Base-by-base conservation (phyloP, 2,329 filamentous ascomycete genomes). In the Myrmaecium sp. region DNA sequence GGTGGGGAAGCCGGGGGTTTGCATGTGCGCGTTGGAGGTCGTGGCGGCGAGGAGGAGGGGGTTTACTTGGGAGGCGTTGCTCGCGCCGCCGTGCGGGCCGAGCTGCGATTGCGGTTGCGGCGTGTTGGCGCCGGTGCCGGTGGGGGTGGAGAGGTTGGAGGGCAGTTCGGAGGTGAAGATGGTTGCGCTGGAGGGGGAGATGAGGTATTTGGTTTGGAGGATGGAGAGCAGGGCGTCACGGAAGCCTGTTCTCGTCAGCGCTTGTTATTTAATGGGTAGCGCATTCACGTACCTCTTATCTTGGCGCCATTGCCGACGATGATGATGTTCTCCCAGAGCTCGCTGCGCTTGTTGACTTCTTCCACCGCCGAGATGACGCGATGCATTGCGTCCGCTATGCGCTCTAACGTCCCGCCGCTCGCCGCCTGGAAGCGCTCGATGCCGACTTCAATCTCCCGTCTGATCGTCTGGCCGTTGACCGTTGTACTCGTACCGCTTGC, bases 151-250 rank as follows among this genome's bases (percentile, higher is more conserved):
- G 46, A 94, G 69, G 54, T 89, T 86, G 6, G 83, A 94, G 5
- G 89, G 89, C 19, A 95, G 72, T 52, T 98, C 89, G 13, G 83
- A 93, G 18, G 84, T 93, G 62, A 95, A 95, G 43, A 95, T 95
- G 21, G 84, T 94, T 26, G 82, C 83, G 1, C 82, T 86, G 15
- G 77, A 84, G 0, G 89, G 89, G 2, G 84, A 92, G 38, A 98
- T 74, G 28, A 94, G 67, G 50, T 93, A 89, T 36, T 84, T 83
- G 25, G 74, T 67, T 19, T 69, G 69, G 18, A 98, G 67, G 0
- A 74, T 83, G 40, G 77, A 67, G 19, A 95, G 51, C 25, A 98
- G 72, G 38, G 86, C 81, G 41, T 94, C 83, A 38, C 79, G 84
- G 49, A 98, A 86, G 4, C 89, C 83, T 58, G 19, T 6, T 11